A percentile compares a stretch with the other conserved stretches of the same genome.
phyloP scores from a whole-genome alignment of 192 early-diverging fungal genomes.

The Powellomyces hirtus region DNA sequence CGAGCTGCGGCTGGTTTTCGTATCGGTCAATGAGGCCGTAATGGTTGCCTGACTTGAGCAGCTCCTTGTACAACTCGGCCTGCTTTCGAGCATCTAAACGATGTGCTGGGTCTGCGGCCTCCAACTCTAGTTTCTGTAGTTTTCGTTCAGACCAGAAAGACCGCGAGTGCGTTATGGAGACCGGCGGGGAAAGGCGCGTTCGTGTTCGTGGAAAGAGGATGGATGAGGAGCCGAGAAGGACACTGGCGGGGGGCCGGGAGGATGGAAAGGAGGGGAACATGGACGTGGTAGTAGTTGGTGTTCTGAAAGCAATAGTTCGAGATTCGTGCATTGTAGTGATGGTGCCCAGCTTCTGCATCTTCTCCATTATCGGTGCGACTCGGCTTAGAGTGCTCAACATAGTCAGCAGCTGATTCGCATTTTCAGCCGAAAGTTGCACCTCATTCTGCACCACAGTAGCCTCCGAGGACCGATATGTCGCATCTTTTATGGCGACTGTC shows the following conservation, averaged over 20 bases:
- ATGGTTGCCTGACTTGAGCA: conserved; percentile 27
- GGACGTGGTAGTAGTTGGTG: too few species aligned
- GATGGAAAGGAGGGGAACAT: background rate
- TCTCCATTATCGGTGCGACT: background rate
- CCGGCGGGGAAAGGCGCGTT: background rate
- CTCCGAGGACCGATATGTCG: too few species aligned
- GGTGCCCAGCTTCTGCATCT: background rate
- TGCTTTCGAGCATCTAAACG: conserved; percentile 29
- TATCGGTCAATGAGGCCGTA: conserved; percentile 38
- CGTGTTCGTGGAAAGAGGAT: background rate
- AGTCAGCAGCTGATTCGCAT: background rate
- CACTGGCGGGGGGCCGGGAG: background rate
- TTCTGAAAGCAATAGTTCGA: background rate
- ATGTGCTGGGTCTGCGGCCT: conserved; percentile 27
- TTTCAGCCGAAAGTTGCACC: background rate
- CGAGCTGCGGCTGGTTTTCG: conserved; percentile 49
- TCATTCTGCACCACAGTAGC: background rate
- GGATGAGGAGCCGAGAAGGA: background rate
- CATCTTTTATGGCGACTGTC: too few species aligned
- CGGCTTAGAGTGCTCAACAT: background rate
- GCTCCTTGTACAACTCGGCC: conserved; percentile 38
- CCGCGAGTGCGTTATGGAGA: conserved; percentile 1
- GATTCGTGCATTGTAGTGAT: background rate
- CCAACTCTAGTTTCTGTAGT: conserved; percentile 28
- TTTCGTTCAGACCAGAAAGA: conserved; percentile 32